Base-by-base conservation (phyloP, 1,139 yeast species). In the Candida mesenterica region DNA sequence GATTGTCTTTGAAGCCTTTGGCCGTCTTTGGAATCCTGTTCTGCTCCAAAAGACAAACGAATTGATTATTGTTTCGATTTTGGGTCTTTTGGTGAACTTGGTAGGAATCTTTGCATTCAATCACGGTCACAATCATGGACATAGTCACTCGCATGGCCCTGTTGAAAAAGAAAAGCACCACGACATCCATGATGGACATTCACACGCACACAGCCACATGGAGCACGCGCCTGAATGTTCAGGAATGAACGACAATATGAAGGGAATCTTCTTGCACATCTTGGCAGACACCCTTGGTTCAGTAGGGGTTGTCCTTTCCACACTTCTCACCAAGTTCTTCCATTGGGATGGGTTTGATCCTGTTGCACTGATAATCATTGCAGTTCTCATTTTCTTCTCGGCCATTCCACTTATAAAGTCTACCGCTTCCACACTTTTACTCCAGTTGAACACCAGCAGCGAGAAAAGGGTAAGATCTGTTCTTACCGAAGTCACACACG, bases 201-300 rank as follows among this genome's bases (percentile, higher is more conserved):
- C 36, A 20, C 36, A 13, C n/a, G 14, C 59, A 26, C 48, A 41
- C 18, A n/a, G 53, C 55, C 4, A 49, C 48, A 41, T 66, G 61
- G 8, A 16, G 16, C 14, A 50, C 41, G 15, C 49, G 43, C 2
- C 34, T 3, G 59, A 60, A 19, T n/a, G 13, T n/a, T 6, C 29
- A 5, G 58, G 44, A 14, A 62, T 64, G 67, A 86, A 86, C 54
- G 96, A 90, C 51, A 92, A 92, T 56, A 87, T 92, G 95, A 80
- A 82, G 43, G 99, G 99, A 15, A 88, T 92, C 8, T 92, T 92
- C 49, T 65, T 92, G 30, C 99, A 92, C 50, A 86, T 92, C 30
- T 60, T 92, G 31, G 98, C 99, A 0, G 99, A 92, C 52, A 92
- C 98, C 0, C 66, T 94, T 23, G 98, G 99, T 0, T 90, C 97